phyloP scores from a whole-genome alignment of 352 stramenopile genomes.

The Phytophthora syringae region DNA sequence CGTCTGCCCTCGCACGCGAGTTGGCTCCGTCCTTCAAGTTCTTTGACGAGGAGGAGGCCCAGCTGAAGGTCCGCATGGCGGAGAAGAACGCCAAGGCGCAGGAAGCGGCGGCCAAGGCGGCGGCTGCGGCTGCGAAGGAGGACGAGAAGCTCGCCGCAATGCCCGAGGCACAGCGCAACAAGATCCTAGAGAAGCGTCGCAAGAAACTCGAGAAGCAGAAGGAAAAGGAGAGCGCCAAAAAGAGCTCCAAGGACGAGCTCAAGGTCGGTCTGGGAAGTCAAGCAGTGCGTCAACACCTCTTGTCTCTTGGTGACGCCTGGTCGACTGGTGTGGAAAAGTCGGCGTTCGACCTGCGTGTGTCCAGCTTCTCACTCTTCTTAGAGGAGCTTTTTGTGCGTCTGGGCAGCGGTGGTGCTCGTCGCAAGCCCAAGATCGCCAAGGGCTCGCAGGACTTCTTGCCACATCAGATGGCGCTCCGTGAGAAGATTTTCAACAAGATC shows the following conservation, averaged over 20 bases:
- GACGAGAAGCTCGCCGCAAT: constrained; percentile 85
- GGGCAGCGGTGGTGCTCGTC: constrained; percentile 72
- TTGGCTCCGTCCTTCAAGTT: constrained; percentile 56
- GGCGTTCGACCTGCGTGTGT: constrained; percentile 70
- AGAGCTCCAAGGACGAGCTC: constrained; percentile 68
- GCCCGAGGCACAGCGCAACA: constrained; percentile 74
- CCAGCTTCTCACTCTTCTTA: constrained; percentile 50
- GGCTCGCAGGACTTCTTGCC: constrained; percentile 97
- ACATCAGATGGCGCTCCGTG: constrained; percentile 96
- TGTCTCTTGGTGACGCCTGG: constrained; percentile 37
- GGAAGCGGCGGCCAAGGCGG: constrained; percentile 73
- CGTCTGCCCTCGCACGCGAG: constrained; percentile 51
- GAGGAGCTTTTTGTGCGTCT: constrained; percentile 75
- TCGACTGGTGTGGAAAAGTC: constrained; percentile 32
- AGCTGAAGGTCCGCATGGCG: constrained; percentile 55
- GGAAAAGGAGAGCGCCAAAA: constrained; percentile 80
- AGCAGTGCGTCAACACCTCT: constrained; percentile 61
- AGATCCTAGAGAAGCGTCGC: constrained; percentile 80
- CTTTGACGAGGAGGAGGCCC: constrained; percentile 67
- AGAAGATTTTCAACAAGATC: constrained; percentile 98
- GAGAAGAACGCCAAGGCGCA: constrained; percentile 72
- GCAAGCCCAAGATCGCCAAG: constrained; percentile 89
- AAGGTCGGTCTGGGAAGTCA: constrained; percentile 72
- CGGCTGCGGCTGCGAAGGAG: constrained; percentile 77
- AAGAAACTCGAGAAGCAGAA: constrained; percentile 89